Percentiles rank a stretch among this genome's conserved stretches.
phyloP scores from a whole-genome alignment of 2,329 filamentous ascomycete genomes.

The Bipolaris gigantea region DNA sequence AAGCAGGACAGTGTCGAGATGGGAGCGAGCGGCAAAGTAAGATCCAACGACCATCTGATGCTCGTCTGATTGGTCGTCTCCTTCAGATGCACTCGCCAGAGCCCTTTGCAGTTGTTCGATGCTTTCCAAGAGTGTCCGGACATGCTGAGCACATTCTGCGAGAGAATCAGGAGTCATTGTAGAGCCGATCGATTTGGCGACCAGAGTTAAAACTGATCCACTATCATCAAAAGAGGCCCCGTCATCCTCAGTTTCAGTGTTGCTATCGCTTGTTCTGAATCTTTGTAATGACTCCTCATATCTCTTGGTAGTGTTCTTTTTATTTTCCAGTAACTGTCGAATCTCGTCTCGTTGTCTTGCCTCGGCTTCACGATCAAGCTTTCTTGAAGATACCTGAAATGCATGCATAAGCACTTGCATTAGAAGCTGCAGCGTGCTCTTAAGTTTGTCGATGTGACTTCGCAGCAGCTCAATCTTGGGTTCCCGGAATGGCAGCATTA shows the following conservation, averaged over 20 bases:
- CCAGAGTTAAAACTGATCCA: not conserved
- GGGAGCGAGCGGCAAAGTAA: conserved; percentile 25
- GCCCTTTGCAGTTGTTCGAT: conserved; percentile 28
- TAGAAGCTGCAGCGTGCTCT: conserved; percentile 34
- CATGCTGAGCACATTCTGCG: conserved; percentile 29
- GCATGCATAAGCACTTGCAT: conserved; percentile 35
- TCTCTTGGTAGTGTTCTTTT: conserved; percentile 26
- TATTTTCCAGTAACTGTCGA: conserved; percentile 25
- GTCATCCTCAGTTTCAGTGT: conserved; percentile 19
- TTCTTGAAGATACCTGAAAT: conserved; percentile 29
- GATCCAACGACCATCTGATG: conserved; percentile 32
- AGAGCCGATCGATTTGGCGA: conserved; percentile 20
- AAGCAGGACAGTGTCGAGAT: conserved; percentile 21
- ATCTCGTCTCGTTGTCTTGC: conserved; percentile 32
- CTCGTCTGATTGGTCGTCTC: conserved; percentile 37
- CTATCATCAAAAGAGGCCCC: conserved; percentile 1
- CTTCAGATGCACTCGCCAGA: conserved; percentile 46
- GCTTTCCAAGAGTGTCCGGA: conserved; percentile 25
- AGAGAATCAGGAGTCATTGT: conserved; percentile 24
- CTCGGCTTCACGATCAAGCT: conserved; percentile 30
- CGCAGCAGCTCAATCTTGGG: conserved; percentile 34
- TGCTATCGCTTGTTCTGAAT: conserved; percentile 24
- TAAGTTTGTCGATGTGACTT: conserved; percentile 36
- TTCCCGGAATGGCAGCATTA: conserved; percentile 37
- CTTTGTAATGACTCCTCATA: conserved; percentile 32